Conservation (phyloP, 129 eudicot species). For the Cynara cardunculus region DNA sequence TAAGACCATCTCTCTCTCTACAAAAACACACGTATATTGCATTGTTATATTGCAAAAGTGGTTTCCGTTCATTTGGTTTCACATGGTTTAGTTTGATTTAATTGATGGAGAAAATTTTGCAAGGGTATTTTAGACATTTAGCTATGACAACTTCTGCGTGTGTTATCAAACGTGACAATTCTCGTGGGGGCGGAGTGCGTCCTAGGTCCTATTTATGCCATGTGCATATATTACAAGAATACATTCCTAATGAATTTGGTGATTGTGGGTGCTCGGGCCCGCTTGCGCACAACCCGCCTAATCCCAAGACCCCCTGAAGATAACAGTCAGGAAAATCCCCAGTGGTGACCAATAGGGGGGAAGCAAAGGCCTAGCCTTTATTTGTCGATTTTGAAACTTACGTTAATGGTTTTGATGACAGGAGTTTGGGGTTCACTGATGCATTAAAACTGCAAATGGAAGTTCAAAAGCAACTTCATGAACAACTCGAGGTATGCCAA, state of each 20-base stretch:
- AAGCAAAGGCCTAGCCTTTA: not conserved
- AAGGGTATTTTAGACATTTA: not conserved
- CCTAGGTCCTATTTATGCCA: not conserved
- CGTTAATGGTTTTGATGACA: constrained; percentile 26
- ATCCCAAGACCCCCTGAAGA: no score
- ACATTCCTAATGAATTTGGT: not conserved
- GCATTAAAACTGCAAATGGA: constrained; percentile 87
- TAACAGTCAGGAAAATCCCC: not conserved
- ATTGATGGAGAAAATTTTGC: not conserved
- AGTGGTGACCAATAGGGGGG: not conserved
- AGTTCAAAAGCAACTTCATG: constrained; percentile 92
- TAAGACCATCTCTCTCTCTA: constrained; percentile 29
- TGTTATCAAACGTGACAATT: not conserved
- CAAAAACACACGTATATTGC: not conserved
- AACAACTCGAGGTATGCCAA: constrained; percentile 81
- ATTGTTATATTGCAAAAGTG: not conserved
- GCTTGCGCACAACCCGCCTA: no score
- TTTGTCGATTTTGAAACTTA: not conserved
- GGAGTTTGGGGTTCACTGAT: constrained; percentile 67
- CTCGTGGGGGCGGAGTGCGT: not conserved
- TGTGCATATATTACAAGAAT: not conserved
- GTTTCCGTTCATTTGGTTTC: not conserved
- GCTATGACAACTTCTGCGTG: not conserved
- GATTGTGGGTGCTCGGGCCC: no score
- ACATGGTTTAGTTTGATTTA: not conserved